Base-by-base conservation (phyloP, 495 filamentous ascomycete species). In the Bombardia bombarda region DNA sequence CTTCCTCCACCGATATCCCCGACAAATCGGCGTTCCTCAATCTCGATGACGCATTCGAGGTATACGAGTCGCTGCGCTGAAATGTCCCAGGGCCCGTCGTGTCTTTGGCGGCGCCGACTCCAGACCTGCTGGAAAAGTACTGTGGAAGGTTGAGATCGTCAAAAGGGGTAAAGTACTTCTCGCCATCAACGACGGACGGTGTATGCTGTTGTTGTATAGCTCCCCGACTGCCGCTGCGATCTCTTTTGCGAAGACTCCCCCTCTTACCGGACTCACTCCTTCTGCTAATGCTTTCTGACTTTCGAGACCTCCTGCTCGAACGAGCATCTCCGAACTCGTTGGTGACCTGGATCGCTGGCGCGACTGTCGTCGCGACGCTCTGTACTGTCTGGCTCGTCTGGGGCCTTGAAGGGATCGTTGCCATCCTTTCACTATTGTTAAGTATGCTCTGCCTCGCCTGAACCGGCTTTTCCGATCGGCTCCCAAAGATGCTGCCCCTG, bases 401-500 rank as follows among this genome's bases (percentile, higher is more conserved):
- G 18, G 61, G 56, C 18, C 44, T 46, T 14, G 52, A 51, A 20
- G 38, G 51, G 32, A 43, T 47, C n/a, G 47, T 47, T 12, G 42
- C 43, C 36, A 49, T 51, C 40, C 53, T 63, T 18, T 55, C 54
- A n/a, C n/a, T n/a, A 36, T 47, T 60, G 25, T 44, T 49, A 14
- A 54, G 38, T 19, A 58, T 56, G 36, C 52, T 57, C 31, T 60
- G 56, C 41, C 60, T 61, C 20, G 51, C 38, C 13, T 46, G 58
- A 16, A 38, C 42, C 16, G 51, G 30, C 52, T 66, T 63, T 61
- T 75, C 69, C 5, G 69, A 50, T 19, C 57, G 58, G 40, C 76
- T 70, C 19, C 79, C 77, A 56, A 92, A 84, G 9, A 93, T 79
- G 57, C 86, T 90, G 14, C 79, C 79, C 50, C 79, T 77, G 47